Evolutionary conservation across 169 alveolate genomes (phyloP).

Genomic region (Fabrea salina): DNA sequence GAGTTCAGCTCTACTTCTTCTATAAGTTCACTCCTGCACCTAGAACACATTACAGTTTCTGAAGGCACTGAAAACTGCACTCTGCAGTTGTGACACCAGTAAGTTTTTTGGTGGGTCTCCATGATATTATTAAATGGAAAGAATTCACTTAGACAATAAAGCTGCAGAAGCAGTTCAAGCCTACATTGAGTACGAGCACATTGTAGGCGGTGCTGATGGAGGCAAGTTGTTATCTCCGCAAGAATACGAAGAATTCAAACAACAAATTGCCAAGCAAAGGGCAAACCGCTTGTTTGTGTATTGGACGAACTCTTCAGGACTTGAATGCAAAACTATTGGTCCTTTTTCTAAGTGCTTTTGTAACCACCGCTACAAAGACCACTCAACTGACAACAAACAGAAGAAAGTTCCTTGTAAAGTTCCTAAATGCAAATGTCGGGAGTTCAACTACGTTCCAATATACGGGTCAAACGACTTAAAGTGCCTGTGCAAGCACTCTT

Average conservation of each 20-base stretch:
- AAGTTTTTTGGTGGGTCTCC: neutral
- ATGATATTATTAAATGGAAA: constrained; percentile 32
- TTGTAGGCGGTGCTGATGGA: constrained; percentile 86
- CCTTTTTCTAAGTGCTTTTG: constrained; percentile 88
- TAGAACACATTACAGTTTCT: neutral
- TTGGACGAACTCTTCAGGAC: constrained; percentile 74
- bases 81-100: neutral
- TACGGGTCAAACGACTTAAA: constrained; percentile 86
- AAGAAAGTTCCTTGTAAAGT: constrained; percentile 81
- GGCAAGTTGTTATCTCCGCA: constrained; percentile 81
- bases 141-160: constrained; percentile 13
- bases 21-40: neutral
- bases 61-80: neutral
- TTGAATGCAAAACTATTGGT: constrained; percentile 84
- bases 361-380: constrained; percentile 84
- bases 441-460: constrained; percentile 78
- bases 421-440: constrained; percentile 73
- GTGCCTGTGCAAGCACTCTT: constrained; percentile 88
- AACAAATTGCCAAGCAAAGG: constrained; percentile 65
- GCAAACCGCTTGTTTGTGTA: constrained; percentile 72
- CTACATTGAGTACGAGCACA: constrained; percentile 77
- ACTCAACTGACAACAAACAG: constrained; percentile 67
- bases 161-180: constrained; percentile 70
- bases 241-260: constrained; percentile 81
- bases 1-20: neutral